Conservation (phyloP, 2,329 filamentous ascomycete genomes). For the Leptographium lundbergii region DNA sequence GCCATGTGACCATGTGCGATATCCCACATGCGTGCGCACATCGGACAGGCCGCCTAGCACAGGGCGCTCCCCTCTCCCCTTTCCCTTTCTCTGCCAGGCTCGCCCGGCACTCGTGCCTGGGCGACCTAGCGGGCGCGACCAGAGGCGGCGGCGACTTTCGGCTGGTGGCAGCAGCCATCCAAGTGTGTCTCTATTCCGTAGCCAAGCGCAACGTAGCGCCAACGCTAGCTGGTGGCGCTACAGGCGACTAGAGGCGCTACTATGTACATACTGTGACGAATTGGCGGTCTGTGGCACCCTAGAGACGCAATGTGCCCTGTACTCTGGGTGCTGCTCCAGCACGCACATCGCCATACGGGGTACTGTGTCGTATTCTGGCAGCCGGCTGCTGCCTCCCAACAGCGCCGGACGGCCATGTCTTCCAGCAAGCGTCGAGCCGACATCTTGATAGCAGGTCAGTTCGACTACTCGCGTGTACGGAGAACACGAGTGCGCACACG, state of each 20-base stretch:
- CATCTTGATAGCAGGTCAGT: too few relatives aligned
- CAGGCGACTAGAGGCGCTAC: background rate
- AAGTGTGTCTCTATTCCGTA: background rate
- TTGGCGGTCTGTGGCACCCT: background rate
- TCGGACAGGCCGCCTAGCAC: too few relatives aligned
- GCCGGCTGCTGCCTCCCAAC: too few relatives aligned
- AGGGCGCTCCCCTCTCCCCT: too few relatives aligned
- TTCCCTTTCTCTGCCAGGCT: background rate
- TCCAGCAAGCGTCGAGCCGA: background rate
- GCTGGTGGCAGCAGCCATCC: background rate
- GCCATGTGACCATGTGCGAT: too few relatives aligned
- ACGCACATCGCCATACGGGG: background rate
- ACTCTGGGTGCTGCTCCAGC: background rate
- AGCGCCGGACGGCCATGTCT: too few relatives aligned
- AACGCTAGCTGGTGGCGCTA: background rate
- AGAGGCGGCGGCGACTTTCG: background rate
- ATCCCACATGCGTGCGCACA: too few relatives aligned
- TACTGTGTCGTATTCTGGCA: background rate
- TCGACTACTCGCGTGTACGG: background rate
- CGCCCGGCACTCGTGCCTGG: background rate
- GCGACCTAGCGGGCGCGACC: too few relatives aligned
- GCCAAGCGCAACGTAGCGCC: background rate
- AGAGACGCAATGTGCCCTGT: background rate
- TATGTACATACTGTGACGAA: background rate
- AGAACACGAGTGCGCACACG: background rate